These are phyloP conservation scores for Cryptosporidium baileyi DNA, from an alignment of 169 alveolate genomes.

Conservation along the genomic window DNA sequence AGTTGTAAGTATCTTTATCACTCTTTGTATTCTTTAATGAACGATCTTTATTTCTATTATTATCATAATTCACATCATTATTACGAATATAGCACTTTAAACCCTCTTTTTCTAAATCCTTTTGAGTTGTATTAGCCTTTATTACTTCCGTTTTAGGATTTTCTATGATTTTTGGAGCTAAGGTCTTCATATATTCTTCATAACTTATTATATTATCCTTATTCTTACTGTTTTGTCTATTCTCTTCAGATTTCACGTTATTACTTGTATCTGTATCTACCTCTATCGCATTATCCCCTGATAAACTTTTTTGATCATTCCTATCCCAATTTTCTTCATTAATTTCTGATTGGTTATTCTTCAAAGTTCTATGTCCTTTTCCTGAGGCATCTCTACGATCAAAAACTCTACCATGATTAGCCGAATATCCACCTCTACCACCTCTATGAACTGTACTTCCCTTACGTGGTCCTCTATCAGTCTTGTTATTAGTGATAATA, in stretches of 20 bases:
- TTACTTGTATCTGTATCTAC: background rate
- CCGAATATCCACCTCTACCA: conserved; percentile 54
- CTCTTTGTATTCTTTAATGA: background rate
- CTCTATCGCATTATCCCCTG: background rate
- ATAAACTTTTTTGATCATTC: background rate
- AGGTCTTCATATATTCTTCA: conserved; percentile 41
- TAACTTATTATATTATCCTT: conserved; percentile 6
- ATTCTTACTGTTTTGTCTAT: background rate
- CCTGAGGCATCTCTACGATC: conserved; percentile 69
- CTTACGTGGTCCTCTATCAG: background rate
- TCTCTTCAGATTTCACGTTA: background rate
- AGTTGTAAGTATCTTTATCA: conserved; percentile 26
- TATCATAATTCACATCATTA: background rate
- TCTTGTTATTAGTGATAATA: background rate
- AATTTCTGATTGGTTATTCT: background rate
- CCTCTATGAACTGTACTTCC: conserved; percentile 63
- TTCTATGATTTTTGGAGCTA: conserved; percentile 31
- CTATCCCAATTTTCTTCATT: background rate
- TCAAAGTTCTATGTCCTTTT: conserved; percentile 33
- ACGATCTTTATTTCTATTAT: conserved; percentile 5
- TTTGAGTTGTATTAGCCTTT: conserved; percentile 30
- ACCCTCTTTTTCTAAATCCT: conserved; percentile 54
- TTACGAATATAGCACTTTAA: conserved; percentile 32
- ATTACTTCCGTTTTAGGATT: background rate
- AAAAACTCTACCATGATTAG: conserved; percentile 46